phyloP scores from a whole-genome alignment of 2,329 filamentous ascomycete genomes.

The Fusarium pseudograminearum region DNA sequence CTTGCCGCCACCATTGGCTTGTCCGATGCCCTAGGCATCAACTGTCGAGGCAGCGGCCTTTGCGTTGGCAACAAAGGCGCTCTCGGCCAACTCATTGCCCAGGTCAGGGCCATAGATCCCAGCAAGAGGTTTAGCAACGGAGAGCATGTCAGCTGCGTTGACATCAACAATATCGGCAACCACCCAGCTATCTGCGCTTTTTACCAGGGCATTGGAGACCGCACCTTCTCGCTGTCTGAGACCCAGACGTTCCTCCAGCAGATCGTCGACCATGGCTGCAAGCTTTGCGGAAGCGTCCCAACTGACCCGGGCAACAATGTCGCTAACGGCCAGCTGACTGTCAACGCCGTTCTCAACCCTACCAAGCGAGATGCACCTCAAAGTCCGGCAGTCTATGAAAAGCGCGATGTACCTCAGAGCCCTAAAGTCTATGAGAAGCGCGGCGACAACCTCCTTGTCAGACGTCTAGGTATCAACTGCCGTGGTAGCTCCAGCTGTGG shows the following conservation, averaged over 20 bases:
- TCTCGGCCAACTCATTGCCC: background rate
- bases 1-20: background rate
- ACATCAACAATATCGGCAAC: background rate
- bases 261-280: background rate
- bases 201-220: background rate
- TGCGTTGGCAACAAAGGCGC: conserved; percentile 7
- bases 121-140: background rate
- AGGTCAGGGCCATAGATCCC: conserved; percentile 3
- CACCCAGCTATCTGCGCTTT: conserved; percentile 4
- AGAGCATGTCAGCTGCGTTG: background rate
- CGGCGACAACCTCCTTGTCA: background rate
- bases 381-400: background rate
- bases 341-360: background rate
- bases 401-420: too few relatives aligned
- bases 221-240: background rate
- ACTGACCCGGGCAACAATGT: conserved; percentile 2
- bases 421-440: background rate
- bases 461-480: conserved; percentile 4
- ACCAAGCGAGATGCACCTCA: background rate
- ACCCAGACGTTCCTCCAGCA: conserved; percentile 1
- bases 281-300: conserved; percentile 1
- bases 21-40: conserved; percentile 3
- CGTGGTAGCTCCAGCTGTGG: conserved; percentile 3
- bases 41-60: conserved; percentile 10
- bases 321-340: background rate